Base-by-base conservation (phyloP, 441 rosid genomes). In the Raphanus hybrid region DNA sequence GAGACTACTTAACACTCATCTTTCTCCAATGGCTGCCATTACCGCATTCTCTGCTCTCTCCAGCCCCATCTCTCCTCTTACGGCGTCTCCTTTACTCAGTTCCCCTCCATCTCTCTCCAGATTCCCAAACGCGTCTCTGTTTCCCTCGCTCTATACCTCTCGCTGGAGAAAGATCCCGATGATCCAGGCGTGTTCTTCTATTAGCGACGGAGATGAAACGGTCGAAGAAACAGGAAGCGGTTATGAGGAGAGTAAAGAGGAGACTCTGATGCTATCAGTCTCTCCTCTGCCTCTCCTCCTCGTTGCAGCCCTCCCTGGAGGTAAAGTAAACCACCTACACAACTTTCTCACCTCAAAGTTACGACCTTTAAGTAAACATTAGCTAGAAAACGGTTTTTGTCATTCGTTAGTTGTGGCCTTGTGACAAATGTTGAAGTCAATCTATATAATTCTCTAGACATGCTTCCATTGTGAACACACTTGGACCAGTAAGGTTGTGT, bases 241-340 rank as follows among this genome's bases (percentile, higher is more conserved):
- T 41, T 29, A 63, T 50, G 82, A 43, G 23, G 87, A 67, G 76
- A 43, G 77, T 16, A 37, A 10, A 37, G 91, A 88, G 86, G 91
- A 88, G 86, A 87, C 92, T 8, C 43, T 89, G 26, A 43, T 94
- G 52, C 86, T 82, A 80, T 92, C 97, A 59, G 80, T 92, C 78
- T 66, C 75, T 75, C 94, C 95, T 82, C 50, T 91, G 75, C 89
- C 96, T 73, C 71, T 92, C 57, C 81, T 92, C 20, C 54, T 88
- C 78, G 39, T 89, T 27, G 93, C 90, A 82, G 82, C 96, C 67
- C 92, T 94, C 79, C 97, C 96, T 27, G 97, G 96, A 88, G 97
- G 97, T 92, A 29, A 29, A 2, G 2, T 0, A 83, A 50, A 14
- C 55, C 3, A 1, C 43, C 43, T 43, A n/a, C 55, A 52, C 52